phyloP scores from a whole-genome alignment of 257 asterid species.

The Jacaranda copaia region DNA sequence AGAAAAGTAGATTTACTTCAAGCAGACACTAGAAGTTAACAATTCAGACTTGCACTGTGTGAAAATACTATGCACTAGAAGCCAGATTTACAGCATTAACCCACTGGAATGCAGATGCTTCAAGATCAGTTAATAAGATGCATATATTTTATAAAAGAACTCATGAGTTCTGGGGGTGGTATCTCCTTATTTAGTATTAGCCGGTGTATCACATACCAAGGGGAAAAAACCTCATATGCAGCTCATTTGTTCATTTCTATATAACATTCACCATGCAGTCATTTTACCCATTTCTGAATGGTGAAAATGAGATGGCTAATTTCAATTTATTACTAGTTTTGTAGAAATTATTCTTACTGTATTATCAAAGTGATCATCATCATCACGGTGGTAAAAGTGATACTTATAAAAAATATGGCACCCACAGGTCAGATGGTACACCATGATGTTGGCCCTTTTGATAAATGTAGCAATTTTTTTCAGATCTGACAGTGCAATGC shows the following conservation, averaged over 20 bases:
- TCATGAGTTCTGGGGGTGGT: conserved; percentile 11
- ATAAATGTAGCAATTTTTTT: neutral
- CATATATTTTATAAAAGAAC: conserved; percentile 2
- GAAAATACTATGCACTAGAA: conserved; percentile 27
- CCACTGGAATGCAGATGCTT: conserved; percentile 26
- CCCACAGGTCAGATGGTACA: conserved; percentile 26
- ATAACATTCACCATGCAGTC: neutral
- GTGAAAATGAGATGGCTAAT: conserved; percentile 25
- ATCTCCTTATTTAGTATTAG: conserved; percentile 25
- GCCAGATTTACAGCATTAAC: conserved; percentile 10
- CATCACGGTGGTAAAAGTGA: conserved; percentile 13
- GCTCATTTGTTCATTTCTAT: conserved; percentile 28
- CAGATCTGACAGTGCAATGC: conserved; percentile 16
- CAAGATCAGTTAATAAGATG: conserved; percentile 6
- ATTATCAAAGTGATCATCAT: conserved; percentile 10
- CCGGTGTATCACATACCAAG: neutral
- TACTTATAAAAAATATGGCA: neutral
- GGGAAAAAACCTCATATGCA: neutral
- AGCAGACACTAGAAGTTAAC: conserved; percentile 25
- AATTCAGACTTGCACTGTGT: conserved; percentile 24
- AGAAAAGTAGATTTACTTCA: conserved; percentile 26
- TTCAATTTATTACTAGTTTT: conserved; percentile 12
- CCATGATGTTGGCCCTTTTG: conserved; percentile 7
- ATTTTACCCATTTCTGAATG: conserved; percentile 5
- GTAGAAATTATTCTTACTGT: neutral